These are phyloP conservation scores for Cyclostephanos tholiformis DNA, from an alignment of 108 stramenopile genomes.

Conservation along the genomic window DNA sequence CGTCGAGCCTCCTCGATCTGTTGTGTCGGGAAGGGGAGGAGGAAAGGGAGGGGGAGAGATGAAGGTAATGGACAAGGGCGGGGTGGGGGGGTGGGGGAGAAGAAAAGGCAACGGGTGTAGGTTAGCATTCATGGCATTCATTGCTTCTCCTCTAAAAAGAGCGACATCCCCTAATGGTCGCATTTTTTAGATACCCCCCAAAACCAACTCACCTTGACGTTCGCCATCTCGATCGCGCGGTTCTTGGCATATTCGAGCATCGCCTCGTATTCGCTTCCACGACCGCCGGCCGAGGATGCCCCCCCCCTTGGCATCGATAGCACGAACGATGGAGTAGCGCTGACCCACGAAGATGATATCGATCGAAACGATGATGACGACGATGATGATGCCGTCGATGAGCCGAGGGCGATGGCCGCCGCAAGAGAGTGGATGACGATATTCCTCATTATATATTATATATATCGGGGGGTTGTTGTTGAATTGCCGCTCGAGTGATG, in stretches of 20 bases:
- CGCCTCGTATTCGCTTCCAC: constrained; percentile 36
- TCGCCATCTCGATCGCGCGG: constrained; percentile 41
- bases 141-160: too few relatives aligned
- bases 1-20: constrained; percentile 79
- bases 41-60: neutral
- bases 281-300: constrained; percentile 13
- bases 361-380: neutral
- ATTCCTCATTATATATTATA: constrained; percentile 14
- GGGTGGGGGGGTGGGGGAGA: neutral
- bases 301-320: constrained; percentile 41
- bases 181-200: neutral
- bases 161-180: too few relatives aligned
- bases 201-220: constrained; percentile 33
- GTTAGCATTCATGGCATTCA: too few relatives aligned
- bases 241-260: constrained; percentile 42
- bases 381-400: neutral
- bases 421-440: constrained; percentile 24
- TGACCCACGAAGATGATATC: constrained; percentile 9
- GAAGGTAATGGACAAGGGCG: neutral
- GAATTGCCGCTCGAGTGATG: neutral
- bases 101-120: too few relatives aligned
- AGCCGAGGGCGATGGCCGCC: constrained; percentile 6
- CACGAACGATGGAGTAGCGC: constrained; percentile 31
- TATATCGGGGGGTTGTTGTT: too few relatives aligned
- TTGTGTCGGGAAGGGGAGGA: neutral